Conservation (phyloP, 2,329 filamentous ascomycete species). For the Plectosphaerella sp. region DNA sequence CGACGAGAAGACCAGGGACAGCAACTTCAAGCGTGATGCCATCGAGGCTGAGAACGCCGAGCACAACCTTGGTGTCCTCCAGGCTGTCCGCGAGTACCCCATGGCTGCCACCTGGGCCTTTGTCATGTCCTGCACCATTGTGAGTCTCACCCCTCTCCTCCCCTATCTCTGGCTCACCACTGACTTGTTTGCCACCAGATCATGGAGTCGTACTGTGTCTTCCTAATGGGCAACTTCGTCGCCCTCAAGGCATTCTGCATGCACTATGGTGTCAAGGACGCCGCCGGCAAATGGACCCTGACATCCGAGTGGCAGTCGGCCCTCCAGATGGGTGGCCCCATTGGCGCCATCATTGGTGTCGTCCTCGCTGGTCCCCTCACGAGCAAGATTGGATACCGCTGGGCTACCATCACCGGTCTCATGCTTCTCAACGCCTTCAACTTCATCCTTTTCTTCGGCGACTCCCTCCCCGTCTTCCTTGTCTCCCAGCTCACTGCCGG, state of each 20-base stretch:
- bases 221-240: constrained; percentile 56
- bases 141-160: constrained; percentile 20
- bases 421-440: constrained; percentile 56
- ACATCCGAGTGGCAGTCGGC: constrained; percentile 53
- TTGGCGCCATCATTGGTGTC: constrained; percentile 57
- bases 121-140: constrained; percentile 32
- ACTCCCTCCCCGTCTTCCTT: constrained; percentile 39
- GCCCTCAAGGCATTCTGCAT: constrained; percentile 42
- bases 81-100: constrained; percentile 26
- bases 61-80: constrained; percentile 25
- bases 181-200: constrained; percentile 34
- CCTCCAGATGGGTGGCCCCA: constrained; percentile 48
- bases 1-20: constrained; percentile 30
- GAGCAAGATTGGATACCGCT: constrained; percentile 54
- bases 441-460: constrained; percentile 44
- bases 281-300: constrained; percentile 30
- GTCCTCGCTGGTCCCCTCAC: constrained; percentile 58
- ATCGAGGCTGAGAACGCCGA: constrained; percentile 49
- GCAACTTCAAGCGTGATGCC: constrained; percentile 45
- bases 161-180: constrained; percentile 6
- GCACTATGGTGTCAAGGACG: constrained; percentile 37
- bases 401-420: constrained; percentile 49
- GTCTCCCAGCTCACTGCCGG: constrained; percentile 55
- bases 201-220: constrained; percentile 62
- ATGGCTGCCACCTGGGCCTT: constrained; percentile 34